Base-by-base conservation (phyloP, 768 basidiomycete genomes). In the Pisolithus tinctorius region DNA sequence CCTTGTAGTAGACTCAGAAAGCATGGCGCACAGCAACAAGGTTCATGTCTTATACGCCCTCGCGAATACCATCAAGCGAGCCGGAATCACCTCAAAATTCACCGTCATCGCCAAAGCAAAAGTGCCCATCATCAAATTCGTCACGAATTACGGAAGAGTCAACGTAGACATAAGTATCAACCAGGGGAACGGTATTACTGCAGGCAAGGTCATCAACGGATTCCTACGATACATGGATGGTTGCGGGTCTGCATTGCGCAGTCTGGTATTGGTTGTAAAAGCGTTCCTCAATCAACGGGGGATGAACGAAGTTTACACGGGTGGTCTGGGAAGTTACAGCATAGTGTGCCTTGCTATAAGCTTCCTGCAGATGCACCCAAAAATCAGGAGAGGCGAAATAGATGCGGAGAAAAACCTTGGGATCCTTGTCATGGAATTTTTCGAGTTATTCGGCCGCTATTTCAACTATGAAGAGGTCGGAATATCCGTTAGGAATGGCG, bases 281-380 rank as follows among this genome's bases (percentile, higher is more conserved):
- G 80, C 87, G 2, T 98, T 96, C 68, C 75, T 98, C 49, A 79
- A 76, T 57, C 92, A 96, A 64, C 76, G 94, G 38, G 81, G 81
- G 27, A 89, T 97, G 92, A 98, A 99, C 66, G 96, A 98, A 67
- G 95, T 98, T n/a, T 97, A 86, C 66, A 88, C 86, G 0, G 95
- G 96, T 7, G 96, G 96, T 2, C 68, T 99, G 34, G 94, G 95
- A 20, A 92, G 89, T 62, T 98, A 97, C 65, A 84, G 87, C 58
- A 91, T 96, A 52, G 92, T 97, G 50, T 96, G 91, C 66, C 68
- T 99, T 50, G 93, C 87, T 10, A 81, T 97, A 57, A 91, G 83
- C 66, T 99, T 99, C 65, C 73, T 99, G 45, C 96, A 98, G 77
- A 90, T 96, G 78, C 96, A 99, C 60, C 96, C 96, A 2, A 95